phyloP scores from a whole-genome alignment of 2,329 filamentous ascomycete genomes.

The Pseudogymnoascus sp. region DNA sequence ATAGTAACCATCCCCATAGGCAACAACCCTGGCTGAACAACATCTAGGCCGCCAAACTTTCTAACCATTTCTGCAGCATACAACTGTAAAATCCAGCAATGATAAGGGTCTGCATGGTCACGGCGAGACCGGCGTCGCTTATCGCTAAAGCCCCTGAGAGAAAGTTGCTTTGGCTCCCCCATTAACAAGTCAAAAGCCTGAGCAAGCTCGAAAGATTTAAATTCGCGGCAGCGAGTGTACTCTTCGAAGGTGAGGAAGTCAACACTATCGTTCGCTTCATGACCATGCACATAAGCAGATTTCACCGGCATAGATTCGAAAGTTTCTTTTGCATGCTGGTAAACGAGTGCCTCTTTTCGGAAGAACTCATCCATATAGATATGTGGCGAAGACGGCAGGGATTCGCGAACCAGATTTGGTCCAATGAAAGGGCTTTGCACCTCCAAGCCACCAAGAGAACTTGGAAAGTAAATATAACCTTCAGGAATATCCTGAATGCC shows the following conservation, averaged over 20 bases:
- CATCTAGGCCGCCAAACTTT: constrained; percentile 30
- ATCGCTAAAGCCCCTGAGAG: constrained; percentile 18
- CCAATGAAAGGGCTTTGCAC: constrained; percentile 32
- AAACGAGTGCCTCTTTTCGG: constrained; percentile 26
- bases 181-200: constrained; percentile 25
- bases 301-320: constrained; percentile 25
- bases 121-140: constrained; percentile 12
- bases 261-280: constrained; percentile 17
- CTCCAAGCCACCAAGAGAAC: constrained; percentile 31
- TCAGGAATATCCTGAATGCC: constrained; percentile 29
- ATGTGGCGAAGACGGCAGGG: constrained; percentile 17
- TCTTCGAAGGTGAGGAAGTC: constrained; percentile 33
- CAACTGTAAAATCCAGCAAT: constrained; percentile 30
- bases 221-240: constrained; percentile 29
- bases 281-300: constrained; percentile 3
- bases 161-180: constrained; percentile 18
- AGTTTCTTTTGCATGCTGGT: constrained; percentile 23
- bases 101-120: constrained; percentile 21
- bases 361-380: constrained; percentile 23
- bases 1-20: constrained; percentile 32
- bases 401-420: constrained; percentile 20
- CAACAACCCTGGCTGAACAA: constrained; percentile 32
- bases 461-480: constrained; percentile 32
- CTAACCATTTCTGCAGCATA: constrained; percentile 31
- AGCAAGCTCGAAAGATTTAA: constrained; percentile 23